Evolutionary conservation across 139 green algal species (phyloP).

Genomic region (Dunaliella primolecta): DNA sequence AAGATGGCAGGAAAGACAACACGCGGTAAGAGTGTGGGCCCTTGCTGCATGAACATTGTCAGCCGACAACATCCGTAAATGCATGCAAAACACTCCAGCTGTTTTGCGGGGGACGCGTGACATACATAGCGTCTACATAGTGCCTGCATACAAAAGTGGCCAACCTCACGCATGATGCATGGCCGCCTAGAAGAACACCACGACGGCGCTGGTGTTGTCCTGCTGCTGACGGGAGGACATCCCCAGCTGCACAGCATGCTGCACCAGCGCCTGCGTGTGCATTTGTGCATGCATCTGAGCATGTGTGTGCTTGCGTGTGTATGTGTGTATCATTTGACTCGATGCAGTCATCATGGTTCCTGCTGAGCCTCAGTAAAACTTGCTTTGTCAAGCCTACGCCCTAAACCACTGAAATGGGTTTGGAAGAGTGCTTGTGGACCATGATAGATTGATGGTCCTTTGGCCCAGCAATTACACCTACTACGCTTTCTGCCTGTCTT

Average conservation of each 20-base stretch:
- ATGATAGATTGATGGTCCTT: background rate
- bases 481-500: background rate
- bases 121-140: too few species aligned
- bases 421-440: background rate
- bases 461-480: background rate
- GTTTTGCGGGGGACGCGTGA: too few species aligned
- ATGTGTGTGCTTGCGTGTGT: background rate
- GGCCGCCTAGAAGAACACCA: conserved; percentile 15
- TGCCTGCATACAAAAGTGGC: too few species aligned
- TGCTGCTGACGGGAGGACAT: conserved; percentile 20
- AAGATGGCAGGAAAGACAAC: too few species aligned
- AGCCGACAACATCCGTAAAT: too few species aligned
- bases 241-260: conserved; percentile 36
- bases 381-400: too few species aligned
- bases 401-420: too few species aligned
- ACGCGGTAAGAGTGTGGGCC: too few species aligned
- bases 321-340: background rate
- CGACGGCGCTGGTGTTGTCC: conserved; percentile 43
- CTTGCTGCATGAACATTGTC: too few species aligned
- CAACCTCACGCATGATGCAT: too few species aligned
- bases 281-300: background rate
- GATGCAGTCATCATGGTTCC: background rate
- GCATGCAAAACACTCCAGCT: too few species aligned
- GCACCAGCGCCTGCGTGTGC: conserved; percentile 9
- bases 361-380: too few species aligned